Conservation (phyloP, 352 stramenopile genomes). For the Globisporangium perplexum region DNA sequence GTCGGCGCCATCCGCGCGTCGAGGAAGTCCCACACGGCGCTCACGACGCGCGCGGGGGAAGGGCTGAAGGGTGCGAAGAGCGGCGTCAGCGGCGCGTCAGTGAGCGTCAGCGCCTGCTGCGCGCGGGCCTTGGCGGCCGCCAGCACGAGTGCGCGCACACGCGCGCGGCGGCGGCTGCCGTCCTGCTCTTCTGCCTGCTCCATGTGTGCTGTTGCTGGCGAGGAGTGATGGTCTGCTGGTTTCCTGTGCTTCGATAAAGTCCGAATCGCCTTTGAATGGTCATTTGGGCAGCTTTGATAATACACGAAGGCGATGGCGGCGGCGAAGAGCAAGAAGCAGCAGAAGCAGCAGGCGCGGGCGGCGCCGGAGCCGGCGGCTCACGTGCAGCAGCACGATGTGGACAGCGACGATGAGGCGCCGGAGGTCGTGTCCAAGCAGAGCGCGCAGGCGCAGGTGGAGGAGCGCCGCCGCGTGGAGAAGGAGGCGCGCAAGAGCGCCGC, state of each 20-base stretch:
- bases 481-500: conserved; percentile 34
- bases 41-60: conserved; percentile 46
- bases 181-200: background rate
- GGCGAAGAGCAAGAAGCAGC: conserved; percentile 2
- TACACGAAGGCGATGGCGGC: background rate
- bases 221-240: background rate
- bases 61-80: conserved; percentile 79
- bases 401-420: conserved; percentile 68
- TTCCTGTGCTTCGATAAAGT: background rate
- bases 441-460: conserved; percentile 45
- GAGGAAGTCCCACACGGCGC: conserved; percentile 58
- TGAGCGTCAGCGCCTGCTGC: conserved; percentile 38
- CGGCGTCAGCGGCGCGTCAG: conserved; percentile 9
- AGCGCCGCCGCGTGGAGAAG: conserved; percentile 43
- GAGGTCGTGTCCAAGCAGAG: conserved; percentile 74
- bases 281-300: no score
- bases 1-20: conserved; percentile 1
- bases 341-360: conserved; percentile 1
- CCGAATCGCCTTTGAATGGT: background rate
- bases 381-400: conserved; percentile 21
- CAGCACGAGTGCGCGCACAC: conserved; percentile 57
- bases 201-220: background rate
- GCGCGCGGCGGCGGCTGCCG: conserved; percentile 20
- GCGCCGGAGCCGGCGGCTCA: conserved; percentile 4
- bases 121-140: conserved; percentile 47